Percentiles rank a stretch among this genome's conserved stretches.
Conservation (phyloP, 2,329 filamentous ascomycete species). For the Pestalotiopsis sp. region DNA sequence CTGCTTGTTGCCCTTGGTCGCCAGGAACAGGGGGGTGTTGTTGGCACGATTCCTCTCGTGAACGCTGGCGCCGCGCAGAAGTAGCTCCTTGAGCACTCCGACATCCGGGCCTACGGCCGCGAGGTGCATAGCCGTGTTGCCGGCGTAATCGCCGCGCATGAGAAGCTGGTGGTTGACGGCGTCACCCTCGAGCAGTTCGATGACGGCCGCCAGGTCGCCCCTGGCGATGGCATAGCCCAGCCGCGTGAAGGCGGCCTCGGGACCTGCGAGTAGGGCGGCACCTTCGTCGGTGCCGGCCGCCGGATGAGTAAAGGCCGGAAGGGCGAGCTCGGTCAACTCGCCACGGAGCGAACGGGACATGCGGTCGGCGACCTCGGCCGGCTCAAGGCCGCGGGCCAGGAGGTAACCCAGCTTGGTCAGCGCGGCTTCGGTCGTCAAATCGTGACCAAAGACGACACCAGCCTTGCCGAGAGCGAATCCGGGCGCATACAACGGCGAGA, state of each 20-base stretch:
- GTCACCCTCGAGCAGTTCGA: conserved; percentile 68
- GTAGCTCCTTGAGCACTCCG: conserved; percentile 59
- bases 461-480: conserved; percentile 78
- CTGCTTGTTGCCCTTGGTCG: conserved; percentile 56
- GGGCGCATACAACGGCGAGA: conserved; percentile 76
- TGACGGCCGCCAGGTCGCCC: conserved; percentile 66
- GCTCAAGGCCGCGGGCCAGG: conserved; percentile 65
- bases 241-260: conserved; percentile 69
- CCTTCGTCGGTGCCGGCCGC: conserved; percentile 39
- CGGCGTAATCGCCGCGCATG: conserved; percentile 77
- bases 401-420: conserved; percentile 90
- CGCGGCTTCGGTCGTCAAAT: conserved; percentile 87
- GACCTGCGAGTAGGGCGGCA: conserved; percentile 51
- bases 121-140: conserved; percentile 70
- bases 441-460: conserved; percentile 86
- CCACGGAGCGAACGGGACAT: conserved; percentile 80
- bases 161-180: conserved; percentile 62
- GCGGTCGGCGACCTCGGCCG: conserved; percentile 64
- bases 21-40: conserved; percentile 67
- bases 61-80: conserved; percentile 65
- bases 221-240: conserved; percentile 80
- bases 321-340: conserved; percentile 78
- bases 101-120: conserved; percentile 55
- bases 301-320: conserved; percentile 77
- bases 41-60: conserved; percentile 66